Base-by-base conservation (phyloP, 495 filamentous ascomycete species). In the Aspergillus panamensis region DNA sequence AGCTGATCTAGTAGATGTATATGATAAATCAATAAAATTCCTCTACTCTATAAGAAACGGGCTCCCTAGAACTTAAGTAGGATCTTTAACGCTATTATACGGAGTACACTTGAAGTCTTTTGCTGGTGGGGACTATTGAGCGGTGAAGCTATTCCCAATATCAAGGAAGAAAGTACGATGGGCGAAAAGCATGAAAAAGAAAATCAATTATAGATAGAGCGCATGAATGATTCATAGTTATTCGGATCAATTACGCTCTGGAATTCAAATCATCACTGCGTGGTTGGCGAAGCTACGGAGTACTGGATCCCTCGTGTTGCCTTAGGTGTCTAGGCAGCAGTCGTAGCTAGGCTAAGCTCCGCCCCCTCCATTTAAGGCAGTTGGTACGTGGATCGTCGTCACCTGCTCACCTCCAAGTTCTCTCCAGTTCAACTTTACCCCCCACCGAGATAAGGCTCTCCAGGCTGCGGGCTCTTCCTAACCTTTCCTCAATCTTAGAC, bases 301-400 rank as follows among this genome's bases (percentile, higher is more conserved):
- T 39, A n/a, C 8, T 10, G 6, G 35, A 25, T 25, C 14, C 35
- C 14, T 3, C 8, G 10, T 8, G 35, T 21, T 39, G 56, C 56
- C 56, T 58, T 48, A 53, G 57, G 57, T 48, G 57, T 53, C 49
- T 4, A 37, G 33, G 40, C 39, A 20, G 39, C 39, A 20, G 39
- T 29, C 3, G 37, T 39, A 8, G 35, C 35, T 39, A 39, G 8
- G 33, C 33, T 37, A 37, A 39, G 35, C 35, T 39, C 35, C 35
- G 35, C 35, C 35, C 35, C 35, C 35, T 39, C 35, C 10, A 39
- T n/a, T 25, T 25, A 2, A 25, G 25, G 25, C 25, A 25, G 25
- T 25, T 25, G 25, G 25, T 25, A 25, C 25, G 25, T 25, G 2
- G 25, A 50, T 8, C 32, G 37, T 44, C 52, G 17, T 43, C 51